phyloP scores from a whole-genome alignment of 495 filamentous ascomycete species.

The Stereocaulon alpinum region DNA sequence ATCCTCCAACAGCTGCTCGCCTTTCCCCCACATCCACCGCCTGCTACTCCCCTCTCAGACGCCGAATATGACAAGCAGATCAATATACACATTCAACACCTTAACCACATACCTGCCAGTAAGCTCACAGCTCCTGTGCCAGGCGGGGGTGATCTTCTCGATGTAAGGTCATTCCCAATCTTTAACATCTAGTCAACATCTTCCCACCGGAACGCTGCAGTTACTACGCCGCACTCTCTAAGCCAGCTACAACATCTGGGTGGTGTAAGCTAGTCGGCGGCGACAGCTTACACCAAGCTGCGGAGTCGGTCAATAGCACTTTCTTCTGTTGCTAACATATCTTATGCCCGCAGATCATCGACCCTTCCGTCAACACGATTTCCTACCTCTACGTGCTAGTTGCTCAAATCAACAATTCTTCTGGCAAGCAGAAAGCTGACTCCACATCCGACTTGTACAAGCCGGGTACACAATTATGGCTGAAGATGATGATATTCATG shows the following conservation, averaged over 20 bases:
- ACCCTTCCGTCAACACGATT: conserved; percentile 35
- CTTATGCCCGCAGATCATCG: conserved; percentile 28
- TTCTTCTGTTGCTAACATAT: neutral
- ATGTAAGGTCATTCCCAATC: conserved; percentile 22
- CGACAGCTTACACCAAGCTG: neutral
- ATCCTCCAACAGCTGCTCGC: conserved; percentile 30
- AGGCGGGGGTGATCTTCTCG: conserved; percentile 29
- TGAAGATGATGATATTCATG: conserved; percentile 38
- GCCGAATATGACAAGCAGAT: conserved; percentile 31
- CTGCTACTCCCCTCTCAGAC: conserved; percentile 26
- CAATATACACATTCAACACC: conserved; percentile 21
- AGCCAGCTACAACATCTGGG: no score
- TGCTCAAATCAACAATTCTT: conserved; percentile 24
- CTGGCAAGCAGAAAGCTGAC: conserved; percentile 21
- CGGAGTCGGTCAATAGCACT: no score
- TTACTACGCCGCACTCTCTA: no score
- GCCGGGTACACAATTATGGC: conserved; percentile 37
- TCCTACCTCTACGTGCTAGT: conserved; percentile 35
- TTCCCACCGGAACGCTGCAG: no score
- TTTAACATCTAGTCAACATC: no score
- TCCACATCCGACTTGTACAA: conserved; percentile 23
- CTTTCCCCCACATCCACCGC: conserved; percentile 34
- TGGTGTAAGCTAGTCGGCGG: neutral
- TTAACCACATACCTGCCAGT: conserved; percentile 26
- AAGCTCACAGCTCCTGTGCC: conserved; percentile 25